Base-by-base conservation (phyloP, 2,329 filamentous ascomycete genomes). In the Tolypocladium paradoxum region DNA sequence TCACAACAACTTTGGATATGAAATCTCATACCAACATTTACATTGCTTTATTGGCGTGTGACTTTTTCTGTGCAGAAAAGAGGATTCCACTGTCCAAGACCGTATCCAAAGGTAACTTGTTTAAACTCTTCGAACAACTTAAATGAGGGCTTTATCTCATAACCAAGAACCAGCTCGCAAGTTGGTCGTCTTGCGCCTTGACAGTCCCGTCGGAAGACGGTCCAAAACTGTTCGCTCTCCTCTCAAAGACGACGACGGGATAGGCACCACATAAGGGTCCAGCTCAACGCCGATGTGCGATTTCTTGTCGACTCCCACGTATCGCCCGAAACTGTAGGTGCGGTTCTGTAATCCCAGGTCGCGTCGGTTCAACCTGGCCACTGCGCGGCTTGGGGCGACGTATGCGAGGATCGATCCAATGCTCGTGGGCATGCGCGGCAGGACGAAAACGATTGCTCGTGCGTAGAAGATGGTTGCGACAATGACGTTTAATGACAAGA, bases 231-330 rank as follows among this genome's bases (percentile, higher is more conserved):
- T 29, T 29, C 29, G 29, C 29, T 7, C 29, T 29, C 29, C 29
- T 6, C 29, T 6, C 29, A 29, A 29, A 29, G 29, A 29, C 6
- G 29, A 29, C 29, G 29, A 29, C 6, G 29, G 38, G 0, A 67
- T 45, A 0, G 50, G 60, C 0, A 68, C 66, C 0, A 78, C 70
- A 52, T 73, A 71, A 0, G 74, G 73, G 27, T 73, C 68, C 22
- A 69, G 60, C 35, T 83, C 79, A 47, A 83, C 74, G 0, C 80
- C 79, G 0, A 78, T 54, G 53, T 81, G 76, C 0, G 65, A 62
- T 12, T 67, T 65, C 0, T 76, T 73, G 56, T 82, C 78, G 0
- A 57, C 59, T 0, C 76, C 78, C 1, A 78, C 52, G 51, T 72
- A 83, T 0, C 66, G 67, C 0, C 80, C 79, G 58, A 76, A 83